Base-by-base conservation (phyloP, 345 rosid species). In the Diplotaxis tenuifolia region DNA sequence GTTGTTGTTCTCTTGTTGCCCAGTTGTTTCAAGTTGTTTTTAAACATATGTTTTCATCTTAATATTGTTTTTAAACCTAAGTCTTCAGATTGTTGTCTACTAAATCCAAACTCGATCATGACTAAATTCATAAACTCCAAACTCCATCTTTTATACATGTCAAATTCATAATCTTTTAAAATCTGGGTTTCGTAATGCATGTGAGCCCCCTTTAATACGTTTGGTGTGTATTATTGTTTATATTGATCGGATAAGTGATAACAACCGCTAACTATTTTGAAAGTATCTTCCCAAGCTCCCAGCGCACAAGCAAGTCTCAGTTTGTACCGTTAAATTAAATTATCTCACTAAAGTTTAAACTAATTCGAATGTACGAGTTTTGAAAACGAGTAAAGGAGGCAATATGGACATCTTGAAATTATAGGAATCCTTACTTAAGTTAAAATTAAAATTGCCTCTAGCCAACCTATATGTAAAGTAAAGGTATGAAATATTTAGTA, bases 261-360 rank as follows among this genome's bases (percentile, higher is more conserved):
- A 21, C 53, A 70, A 42, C 31, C 59, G 59, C 53, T 40, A 38
- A 28, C 9, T 28, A 69, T 50, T 34, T 8, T 50, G 22, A 42
- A 28, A 65, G 34, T 58, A 16, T 74, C 38, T 62, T 68, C 74
- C 40, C 31, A 5, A 27, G 18, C 18, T 55, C 25, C 12, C 19
- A 55, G 29, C 40, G 50, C 42, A 75, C 22, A 62, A 47, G 60
- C 60, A 62, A 62, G 65, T 54, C 62, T 68, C 58, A 69, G 38
- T 68, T 69, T 69, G 70, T 69, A 69, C 75, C 60, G 75, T 69
- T 69, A 59, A 69, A 40, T 69, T 42, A 28, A 15, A 15, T 7
- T 7, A 54, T 38, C 3, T 70, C 42, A 59, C 34, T 63, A 23
- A 76, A 56, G 50, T 14, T 47, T 47, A 52, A 45, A n/a, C 50